Evolutionary conservation across 768 basidiomycete genomes (phyloP).

Genomic region (Arthromyces matolae): DNA sequence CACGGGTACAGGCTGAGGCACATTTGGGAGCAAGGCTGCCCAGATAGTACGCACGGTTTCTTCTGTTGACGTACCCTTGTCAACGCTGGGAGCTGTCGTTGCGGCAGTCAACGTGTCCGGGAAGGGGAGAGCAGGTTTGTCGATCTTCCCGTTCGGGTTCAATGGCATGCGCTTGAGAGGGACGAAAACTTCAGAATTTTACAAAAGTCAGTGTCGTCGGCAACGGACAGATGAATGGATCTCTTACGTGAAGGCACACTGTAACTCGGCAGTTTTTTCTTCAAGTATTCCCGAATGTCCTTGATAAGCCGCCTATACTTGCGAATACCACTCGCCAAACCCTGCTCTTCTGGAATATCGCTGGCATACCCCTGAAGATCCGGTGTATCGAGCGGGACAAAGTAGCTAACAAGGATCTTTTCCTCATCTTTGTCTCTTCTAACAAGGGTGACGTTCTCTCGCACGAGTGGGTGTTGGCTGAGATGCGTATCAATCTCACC

Average conservation of each 20-base stretch:
- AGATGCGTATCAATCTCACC: slow-evolving; percentile 98
- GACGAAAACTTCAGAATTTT: slow-evolving; percentile 70
- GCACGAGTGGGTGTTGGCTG: slow-evolving; percentile 84
- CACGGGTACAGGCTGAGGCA: slow-evolving; percentile 72
- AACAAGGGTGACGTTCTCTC: slow-evolving; percentile 98
- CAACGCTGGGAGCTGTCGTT: slow-evolving; percentile 31
- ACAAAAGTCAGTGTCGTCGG: neutral
- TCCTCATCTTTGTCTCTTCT: slow-evolving; percentile 98
- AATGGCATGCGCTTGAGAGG: slow-evolving; percentile 94
- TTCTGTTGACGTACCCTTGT: slow-evolving; percentile 64
- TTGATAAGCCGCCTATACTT: slow-evolving; percentile 87
- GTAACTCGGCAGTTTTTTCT: slow-evolving; percentile 94
- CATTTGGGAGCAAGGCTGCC: slow-evolving; percentile 73
- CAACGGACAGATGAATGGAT: slow-evolving; percentile 5
- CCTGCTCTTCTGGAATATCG: slow-evolving; percentile 56
- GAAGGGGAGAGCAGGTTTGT: slow-evolving; percentile 97
- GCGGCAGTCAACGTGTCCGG: slow-evolving; percentile 85
- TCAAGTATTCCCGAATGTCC: slow-evolving; percentile 91
- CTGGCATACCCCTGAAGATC: slow-evolving; percentile 67
- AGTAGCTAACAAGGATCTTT: slow-evolving; percentile 96
- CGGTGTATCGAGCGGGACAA: slow-evolving; percentile 80
- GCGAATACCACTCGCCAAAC: slow-evolving; percentile 70
- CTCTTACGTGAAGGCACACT: slow-evolving; percentile 84
- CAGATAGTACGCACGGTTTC: slow-evolving; percentile 82
- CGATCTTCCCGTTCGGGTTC: slow-evolving; percentile 98